Percentiles rank a stretch among this genome's conserved stretches.
Evolutionary conservation across 202 grass and related monocot genomes (phyloP).

Genomic region (Hordeum pubiflorum): DNA sequence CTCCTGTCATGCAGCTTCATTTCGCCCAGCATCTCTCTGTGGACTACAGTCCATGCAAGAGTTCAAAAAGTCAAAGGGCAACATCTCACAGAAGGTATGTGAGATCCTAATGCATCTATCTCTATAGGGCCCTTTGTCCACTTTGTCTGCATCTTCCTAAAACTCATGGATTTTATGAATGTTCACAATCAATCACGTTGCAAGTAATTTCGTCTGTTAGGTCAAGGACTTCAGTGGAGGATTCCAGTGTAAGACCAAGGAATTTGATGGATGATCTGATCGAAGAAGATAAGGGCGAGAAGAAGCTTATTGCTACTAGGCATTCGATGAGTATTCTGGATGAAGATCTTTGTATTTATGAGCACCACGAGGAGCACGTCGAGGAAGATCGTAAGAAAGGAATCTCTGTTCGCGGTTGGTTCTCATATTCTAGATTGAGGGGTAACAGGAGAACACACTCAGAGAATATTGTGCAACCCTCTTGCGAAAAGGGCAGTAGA

Average conservation of each 20-base stretch:
- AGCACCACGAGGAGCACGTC: constrained; percentile 3
- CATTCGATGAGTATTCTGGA: constrained; percentile 38
- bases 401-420: constrained; percentile 36
- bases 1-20: constrained; percentile 49
- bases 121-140: background rate
- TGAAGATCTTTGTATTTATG: background rate
- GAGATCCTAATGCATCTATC: constrained; percentile 2
- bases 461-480: constrained; percentile 10
- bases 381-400: constrained; percentile 30
- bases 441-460: constrained; percentile 34
- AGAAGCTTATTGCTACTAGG: constrained; percentile 24
- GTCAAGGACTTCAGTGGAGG: constrained; percentile 39
- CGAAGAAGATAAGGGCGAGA: constrained; percentile 40
- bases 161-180: background rate
- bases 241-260: constrained; percentile 10
- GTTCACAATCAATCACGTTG: constrained; percentile 6
- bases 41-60: constrained; percentile 34
- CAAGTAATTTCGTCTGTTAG: constrained; percentile 7
- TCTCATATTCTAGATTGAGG: constrained; percentile 51
- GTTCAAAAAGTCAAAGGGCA: constrained; percentile 12
- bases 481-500: constrained; percentile 11
- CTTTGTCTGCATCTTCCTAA: background rate
- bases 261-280: constrained; percentile 26
- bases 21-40: constrained; percentile 65
- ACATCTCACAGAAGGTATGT: constrained; percentile 45